Evolutionary conservation across 176 grass and related monocot species (phyloP).

Genomic region (Coix lacrymajobi): DNA sequence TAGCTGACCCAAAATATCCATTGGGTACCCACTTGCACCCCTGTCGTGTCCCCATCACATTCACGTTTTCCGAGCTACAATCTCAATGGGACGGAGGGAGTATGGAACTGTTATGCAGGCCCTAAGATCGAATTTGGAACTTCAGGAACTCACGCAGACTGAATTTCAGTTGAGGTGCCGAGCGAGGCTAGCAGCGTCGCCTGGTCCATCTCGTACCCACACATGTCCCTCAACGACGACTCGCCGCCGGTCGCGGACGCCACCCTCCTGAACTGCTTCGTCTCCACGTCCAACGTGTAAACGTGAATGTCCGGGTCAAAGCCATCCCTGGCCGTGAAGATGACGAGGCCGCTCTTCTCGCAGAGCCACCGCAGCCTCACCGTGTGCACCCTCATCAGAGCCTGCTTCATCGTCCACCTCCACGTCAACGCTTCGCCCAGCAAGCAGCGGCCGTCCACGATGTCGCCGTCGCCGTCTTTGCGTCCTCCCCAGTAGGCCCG

Average conservation of each 20-base stretch:
- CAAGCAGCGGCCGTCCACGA: not conserved
- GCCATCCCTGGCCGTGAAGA: not conserved
- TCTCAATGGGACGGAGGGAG: too few relatives aligned
- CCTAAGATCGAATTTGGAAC: too few relatives aligned
- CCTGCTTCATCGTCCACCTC: not conserved
- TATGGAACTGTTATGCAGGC: too few relatives aligned
- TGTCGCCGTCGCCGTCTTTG: not conserved
- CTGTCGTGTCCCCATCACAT: too few relatives aligned
- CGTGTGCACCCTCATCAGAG: not conserved
- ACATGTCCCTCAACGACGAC: not conserved
- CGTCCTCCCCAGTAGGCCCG: not conserved
- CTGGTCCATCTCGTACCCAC: slow-evolving; percentile 26
- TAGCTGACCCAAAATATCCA: too few relatives aligned
- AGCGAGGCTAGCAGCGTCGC: slow-evolving; percentile 9
- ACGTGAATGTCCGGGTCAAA: not conserved
- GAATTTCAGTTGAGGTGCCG: too few relatives aligned
- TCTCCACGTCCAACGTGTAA: slow-evolving; percentile 1
- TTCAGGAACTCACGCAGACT: too few relatives aligned
- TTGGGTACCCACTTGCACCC: too few relatives aligned
- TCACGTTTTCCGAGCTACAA: too few relatives aligned
- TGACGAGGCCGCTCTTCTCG: slow-evolving; percentile 11
- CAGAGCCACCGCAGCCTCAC: slow-evolving; percentile 19
- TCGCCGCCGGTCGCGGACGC: not conserved
- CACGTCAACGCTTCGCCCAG: not conserved
- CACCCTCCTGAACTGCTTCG: not conserved